Base-by-base conservation (phyloP, 192 early-diverging fungal species). In the Hyaloraphidium curvatum region DNA sequence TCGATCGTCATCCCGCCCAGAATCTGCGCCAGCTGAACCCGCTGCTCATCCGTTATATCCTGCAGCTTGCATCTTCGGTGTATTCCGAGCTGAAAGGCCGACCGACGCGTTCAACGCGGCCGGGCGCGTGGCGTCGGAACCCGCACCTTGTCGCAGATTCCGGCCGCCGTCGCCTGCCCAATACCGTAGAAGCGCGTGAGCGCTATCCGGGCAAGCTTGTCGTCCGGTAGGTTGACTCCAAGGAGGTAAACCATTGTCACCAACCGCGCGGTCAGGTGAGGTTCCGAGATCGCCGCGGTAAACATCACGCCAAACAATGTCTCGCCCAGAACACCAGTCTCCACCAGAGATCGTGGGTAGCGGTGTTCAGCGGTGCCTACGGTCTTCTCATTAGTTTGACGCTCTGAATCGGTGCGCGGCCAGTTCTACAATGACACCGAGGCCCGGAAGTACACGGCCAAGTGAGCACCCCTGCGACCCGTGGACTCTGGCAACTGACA, bases 401-500 rank as follows among this genome's bases (percentile, higher is more conserved):
- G 1, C 28, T 51, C 19, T 25, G 14, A 14, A n/a, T 27, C 4
- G 51, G 11, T 54, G 21, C 59, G 27, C 31, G 29, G 9, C 3
- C 62, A 89, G 83, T 91, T 89, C 65, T 97, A 97, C 72, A 84
- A 85, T 63, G 90, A 91, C 27, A 70, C 66, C 9, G 91, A 97
- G 71, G 88, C 93, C 4, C 73, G 74, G 62, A 95, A 95, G 65
- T 97, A 97, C 62, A 92, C 87, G 30, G 67, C 72, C 67, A 90
- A 87, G 83, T 86, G 73, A 55, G 77, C 50, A 9, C 19, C 33
- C 13, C 2, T 11, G 5, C 3, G 13, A 29, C 26, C 27, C 30
- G 35, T 31, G n/a, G 21, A 30, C 37, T 19, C 9, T 22, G 23
- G 21, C 31, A 14, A 30, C 11, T 22, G n/a, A 14, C 5, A 2